Evolutionary conservation across 2,329 filamentous ascomycete species (phyloP), one percentile per base, ranked within the genome.

Genomic region (Colletotrichum tofieldiae): DNA sequence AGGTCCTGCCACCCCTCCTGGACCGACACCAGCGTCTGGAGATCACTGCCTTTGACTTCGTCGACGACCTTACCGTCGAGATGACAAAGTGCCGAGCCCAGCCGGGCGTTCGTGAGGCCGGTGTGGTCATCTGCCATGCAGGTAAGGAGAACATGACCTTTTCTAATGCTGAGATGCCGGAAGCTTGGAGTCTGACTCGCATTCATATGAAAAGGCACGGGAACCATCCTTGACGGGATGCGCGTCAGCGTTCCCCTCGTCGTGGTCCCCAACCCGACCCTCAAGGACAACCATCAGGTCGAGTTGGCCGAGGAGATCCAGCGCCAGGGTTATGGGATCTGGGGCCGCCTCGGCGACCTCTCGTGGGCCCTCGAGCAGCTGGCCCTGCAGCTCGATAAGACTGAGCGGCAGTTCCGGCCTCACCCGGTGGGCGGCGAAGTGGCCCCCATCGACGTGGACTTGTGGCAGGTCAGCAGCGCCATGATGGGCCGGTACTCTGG

Each of bases 201-300:
- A 62, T 49, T 2, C 23, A 32, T 18, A 20, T 7, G n/a, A 26
- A 6, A 63, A 98, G 95, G 96, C 20, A 95, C 96, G 16, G 96
- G 96, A 11, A 95, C 94, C 3, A 95, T 98, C 37, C 87, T 98
- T 0, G 94, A 95, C 79, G 94, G 92, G 0, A 89, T 97, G 74
- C 90, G 93, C 54, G 85, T 93, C 64, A 89, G 90, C 18, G 85
- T 95, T 0, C 92, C 94, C 3, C 85, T 98, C n/a, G 88, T 99
- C 61, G 94, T 98, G 0, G 95, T 99, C 2, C 93, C 96, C 2
- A 99, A 99, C 80, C 88, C 91, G 1, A 86, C 86, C 8, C 88
- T 99, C 0, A 88, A 98, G 77, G 92, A 97, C 78, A 96, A 99
- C 77, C 96, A 99, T 79, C 96, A 99, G 82, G 88, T 91, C 26